Conservation (phyloP, 1,284 basidiomycete genomes). For the Wallemia ichthyophaga region DNA sequence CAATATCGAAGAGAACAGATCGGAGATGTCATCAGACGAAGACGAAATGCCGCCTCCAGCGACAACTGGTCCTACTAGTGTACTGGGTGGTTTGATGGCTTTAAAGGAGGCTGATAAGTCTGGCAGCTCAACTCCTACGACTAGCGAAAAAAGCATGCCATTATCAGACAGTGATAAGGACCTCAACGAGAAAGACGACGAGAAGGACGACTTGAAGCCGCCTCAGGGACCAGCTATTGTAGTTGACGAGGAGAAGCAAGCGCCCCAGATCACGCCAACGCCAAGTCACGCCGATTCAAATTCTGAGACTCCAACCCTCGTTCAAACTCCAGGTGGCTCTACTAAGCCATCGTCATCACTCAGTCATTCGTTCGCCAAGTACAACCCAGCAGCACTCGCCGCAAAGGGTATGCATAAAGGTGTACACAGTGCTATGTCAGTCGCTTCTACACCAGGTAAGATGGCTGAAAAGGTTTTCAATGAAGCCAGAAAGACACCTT, state of each 20-base stretch:
- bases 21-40: background rate
- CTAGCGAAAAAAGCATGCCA: background rate
- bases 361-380: background rate
- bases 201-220: background rate
- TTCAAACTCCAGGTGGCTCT: background rate
- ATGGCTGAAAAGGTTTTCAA: background rate
- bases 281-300: background rate
- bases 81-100: background rate
- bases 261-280: background rate
- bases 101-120: slow-evolving; percentile 1
- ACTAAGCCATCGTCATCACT: background rate
- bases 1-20: background rate
- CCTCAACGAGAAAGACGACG: background rate
- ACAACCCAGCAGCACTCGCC: background rate
- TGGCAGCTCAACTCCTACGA: background rate
- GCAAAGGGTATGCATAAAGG: background rate
- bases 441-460: background rate
- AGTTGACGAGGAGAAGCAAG: background rate
- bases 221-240: background rate
- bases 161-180: background rate
- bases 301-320: background rate
- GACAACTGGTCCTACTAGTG: background rate
- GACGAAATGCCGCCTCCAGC: background rate
- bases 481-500: background rate
- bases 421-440: background rate